Evolutionary conservation across 2,329 filamentous ascomycete genomes (phyloP).

Genomic region (Fusarium kyushuense): DNA sequence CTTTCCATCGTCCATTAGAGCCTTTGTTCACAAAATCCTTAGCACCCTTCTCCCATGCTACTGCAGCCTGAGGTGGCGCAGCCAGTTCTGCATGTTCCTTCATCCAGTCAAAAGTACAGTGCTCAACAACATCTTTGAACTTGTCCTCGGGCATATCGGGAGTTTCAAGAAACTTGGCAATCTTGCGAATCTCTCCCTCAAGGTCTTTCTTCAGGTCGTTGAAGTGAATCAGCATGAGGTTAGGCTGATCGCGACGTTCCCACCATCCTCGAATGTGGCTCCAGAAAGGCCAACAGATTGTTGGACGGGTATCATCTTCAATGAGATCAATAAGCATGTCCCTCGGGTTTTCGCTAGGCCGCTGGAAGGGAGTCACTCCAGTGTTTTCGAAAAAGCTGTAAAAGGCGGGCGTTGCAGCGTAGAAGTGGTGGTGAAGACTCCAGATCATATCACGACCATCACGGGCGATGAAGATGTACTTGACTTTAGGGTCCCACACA

Average conservation of each 20-base stretch:
- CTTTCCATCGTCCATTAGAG: slow-evolving; percentile 5
- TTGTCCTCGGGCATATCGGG: slow-evolving; percentile 4
- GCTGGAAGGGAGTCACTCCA: background rate
- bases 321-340: slow-evolving; percentile 10
- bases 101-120: slow-evolving; percentile 28
- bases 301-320: background rate
- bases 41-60: slow-evolving; percentile 13
- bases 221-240: slow-evolving; percentile 8
- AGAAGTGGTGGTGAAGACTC: slow-evolving; percentile 16
- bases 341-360: background rate
- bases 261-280: slow-evolving; percentile 24
- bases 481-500: slow-evolving; percentile 2
- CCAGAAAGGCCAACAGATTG: slow-evolving; percentile 18
- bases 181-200: background rate
- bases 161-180: background rate
- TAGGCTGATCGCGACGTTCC: background rate
- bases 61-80: background rate
- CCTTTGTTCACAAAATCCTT: slow-evolving; percentile 20
- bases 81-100: background rate
- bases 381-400: slow-evolving; percentile 16
- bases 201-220: slow-evolving; percentile 22
- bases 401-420: slow-evolving; percentile 4
- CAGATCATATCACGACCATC: slow-evolving; percentile 23
- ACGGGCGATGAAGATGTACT: slow-evolving; percentile 22
- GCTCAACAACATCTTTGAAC: slow-evolving; percentile 3